Evolutionary conservation across 1,284 basidiomycete species (phyloP).

Genomic region (Trametes pubescens): DNA sequence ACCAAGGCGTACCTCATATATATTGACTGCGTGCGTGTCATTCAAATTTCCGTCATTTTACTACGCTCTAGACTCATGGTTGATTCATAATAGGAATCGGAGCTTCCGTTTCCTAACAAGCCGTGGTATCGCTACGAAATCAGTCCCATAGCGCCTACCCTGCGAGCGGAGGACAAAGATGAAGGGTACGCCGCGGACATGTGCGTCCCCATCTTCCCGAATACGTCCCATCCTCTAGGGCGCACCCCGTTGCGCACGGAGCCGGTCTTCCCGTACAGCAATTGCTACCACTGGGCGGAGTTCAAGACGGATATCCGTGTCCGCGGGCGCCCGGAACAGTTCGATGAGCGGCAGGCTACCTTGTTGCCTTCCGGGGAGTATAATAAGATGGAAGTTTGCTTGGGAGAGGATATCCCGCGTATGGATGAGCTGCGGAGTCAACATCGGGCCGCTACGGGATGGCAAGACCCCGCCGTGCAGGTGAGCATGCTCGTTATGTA

Average conservation of each 20-base stretch:
- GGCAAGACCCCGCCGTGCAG: too few species aligned
- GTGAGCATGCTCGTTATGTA: too few species aligned
- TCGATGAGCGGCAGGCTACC: background rate
- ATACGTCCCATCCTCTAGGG: background rate
- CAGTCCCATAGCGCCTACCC: constrained; percentile 4
- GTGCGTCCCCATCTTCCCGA: constrained; percentile 12
- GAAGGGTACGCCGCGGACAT: constrained; percentile 3
- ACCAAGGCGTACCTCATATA: background rate
- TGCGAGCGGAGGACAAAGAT: constrained; percentile 3
- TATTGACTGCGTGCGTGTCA: background rate
- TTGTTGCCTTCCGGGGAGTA: background rate
- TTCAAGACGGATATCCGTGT: constrained; percentile 11
- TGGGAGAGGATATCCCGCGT: background rate
- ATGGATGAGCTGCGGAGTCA: too few species aligned
- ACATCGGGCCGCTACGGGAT: too few species aligned
- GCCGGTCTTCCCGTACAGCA: constrained; percentile 17
- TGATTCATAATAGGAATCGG: background rate
- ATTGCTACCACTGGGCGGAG: constrained; percentile 23
- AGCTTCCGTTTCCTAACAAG: too few species aligned
- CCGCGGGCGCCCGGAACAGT: background rate
- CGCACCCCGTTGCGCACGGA: background rate
- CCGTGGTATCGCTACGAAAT: background rate
- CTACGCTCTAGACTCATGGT: background rate
- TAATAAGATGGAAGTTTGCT: background rate
- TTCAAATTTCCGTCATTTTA: background rate